These are phyloP conservation scores for Hemileia vastatrix DNA, from an alignment of 1,284 basidiomycete species.

Conservation along the genomic window DNA sequence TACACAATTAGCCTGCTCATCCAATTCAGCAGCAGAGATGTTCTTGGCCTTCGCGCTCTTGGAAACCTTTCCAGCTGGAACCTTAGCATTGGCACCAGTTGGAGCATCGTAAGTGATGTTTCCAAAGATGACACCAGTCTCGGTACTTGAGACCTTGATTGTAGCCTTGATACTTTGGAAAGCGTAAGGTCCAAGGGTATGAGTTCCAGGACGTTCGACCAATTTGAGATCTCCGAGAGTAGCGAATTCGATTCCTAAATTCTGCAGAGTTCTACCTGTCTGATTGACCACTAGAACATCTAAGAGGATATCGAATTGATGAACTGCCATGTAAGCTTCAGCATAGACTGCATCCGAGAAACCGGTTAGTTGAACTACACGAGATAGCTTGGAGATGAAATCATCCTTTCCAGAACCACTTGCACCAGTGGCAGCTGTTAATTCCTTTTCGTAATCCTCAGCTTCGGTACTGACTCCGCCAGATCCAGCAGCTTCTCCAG, in stretches of 20 bases:
- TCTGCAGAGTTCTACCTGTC: slow-evolving; percentile 85
- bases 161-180: slow-evolving; percentile 99
- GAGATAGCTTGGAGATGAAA: slow-evolving; percentile 87
- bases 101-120: slow-evolving; percentile 92
- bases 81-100: slow-evolving; percentile 54
- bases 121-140: slow-evolving; percentile 96
- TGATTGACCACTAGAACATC: slow-evolving; percentile 97
- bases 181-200: slow-evolving; percentile 86
- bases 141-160: slow-evolving; percentile 96
- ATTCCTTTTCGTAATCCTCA: slow-evolving; percentile 69
- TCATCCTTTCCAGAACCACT: slow-evolving; percentile 70
- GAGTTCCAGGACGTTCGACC: slow-evolving; percentile 82
- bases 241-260: slow-evolving; percentile 92
- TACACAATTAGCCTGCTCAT: slow-evolving; percentile 57
- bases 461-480: slow-evolving; percentile 47
- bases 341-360: slow-evolving; percentile 98
- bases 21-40: too few species aligned
- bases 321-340: slow-evolving; percentile 94
- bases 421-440: slow-evolving; percentile 78
- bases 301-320: slow-evolving; percentile 94
- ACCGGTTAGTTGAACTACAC: slow-evolving; percentile 90
- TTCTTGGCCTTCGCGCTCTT: slow-evolving; percentile 18
- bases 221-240: slow-evolving; percentile 94
- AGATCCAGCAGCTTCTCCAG: slow-evolving; percentile 61
- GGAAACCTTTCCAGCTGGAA: not conserved